Conservation (phyloP, 1,139 yeast species). For the Magnusiomyces ingens region DNA sequence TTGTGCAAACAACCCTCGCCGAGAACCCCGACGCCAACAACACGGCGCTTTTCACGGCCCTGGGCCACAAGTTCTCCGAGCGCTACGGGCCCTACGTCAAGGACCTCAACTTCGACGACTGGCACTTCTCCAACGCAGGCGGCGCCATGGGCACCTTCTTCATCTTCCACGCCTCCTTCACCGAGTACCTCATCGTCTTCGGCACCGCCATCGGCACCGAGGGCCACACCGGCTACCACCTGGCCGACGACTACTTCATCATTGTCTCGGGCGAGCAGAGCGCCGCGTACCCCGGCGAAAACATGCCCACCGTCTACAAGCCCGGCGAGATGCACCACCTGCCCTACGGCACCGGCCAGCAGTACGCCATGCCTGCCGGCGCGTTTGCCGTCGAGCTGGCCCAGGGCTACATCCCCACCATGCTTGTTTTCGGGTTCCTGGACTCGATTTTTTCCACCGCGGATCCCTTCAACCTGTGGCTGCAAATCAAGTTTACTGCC, state of each 20-base stretch:
- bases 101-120: slow-evolving; percentile 64
- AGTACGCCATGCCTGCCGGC: slow-evolving; percentile 76
- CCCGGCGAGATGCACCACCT: slow-evolving; percentile 78
- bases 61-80: slow-evolving; percentile 52
- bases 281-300: slow-evolving; percentile 61
- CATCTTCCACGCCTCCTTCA: slow-evolving; percentile 88
- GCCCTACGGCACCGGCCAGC: slow-evolving; percentile 65
- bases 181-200: slow-evolving; percentile 84
- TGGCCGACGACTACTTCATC: slow-evolving; percentile 93
- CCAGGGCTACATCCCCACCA: slow-evolving; percentile 97
- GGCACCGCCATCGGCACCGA: slow-evolving; percentile 90
- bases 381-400: slow-evolving; percentile 90
- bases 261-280: slow-evolving; percentile 72
- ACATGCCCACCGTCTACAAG: slow-evolving; percentile 55
- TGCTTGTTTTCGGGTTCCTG: slow-evolving; percentile 92
- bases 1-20: slow-evolving; percentile 43
- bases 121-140: slow-evolving; percentile 97
- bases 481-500: slow-evolving; percentile 69
- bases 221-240: slow-evolving; percentile 93
- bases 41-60: slow-evolving; percentile 51
- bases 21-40: slow-evolving; percentile 54
- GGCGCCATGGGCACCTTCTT: slow-evolving; percentile 99
- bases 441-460: slow-evolving; percentile 75
- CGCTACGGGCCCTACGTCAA: slow-evolving; percentile 67
- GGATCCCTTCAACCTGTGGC: slow-evolving; percentile 60